Conservation (phyloP, 2,329 filamentous ascomycete genomes). For the Aspergillus sp. region DNA sequence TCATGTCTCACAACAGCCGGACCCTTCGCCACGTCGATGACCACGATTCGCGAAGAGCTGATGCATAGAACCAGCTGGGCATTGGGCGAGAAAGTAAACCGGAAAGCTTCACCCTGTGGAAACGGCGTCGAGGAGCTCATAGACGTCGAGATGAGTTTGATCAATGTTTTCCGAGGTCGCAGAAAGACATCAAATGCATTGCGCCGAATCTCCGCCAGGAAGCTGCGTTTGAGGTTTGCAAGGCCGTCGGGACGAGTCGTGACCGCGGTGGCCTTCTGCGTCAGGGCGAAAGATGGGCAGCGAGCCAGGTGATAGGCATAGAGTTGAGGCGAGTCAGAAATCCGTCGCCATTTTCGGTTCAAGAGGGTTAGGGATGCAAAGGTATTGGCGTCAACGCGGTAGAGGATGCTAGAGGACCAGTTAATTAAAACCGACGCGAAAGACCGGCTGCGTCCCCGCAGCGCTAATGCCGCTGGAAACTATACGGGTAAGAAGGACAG, state of each 20-base stretch:
- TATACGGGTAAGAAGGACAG: background rate
- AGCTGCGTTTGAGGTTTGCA: slow-evolving; percentile 61
- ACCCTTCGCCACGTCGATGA: slow-evolving; percentile 66
- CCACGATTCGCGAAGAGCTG: slow-evolving; percentile 80
- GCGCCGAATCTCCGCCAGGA: slow-evolving; percentile 69
- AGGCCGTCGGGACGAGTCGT: slow-evolving; percentile 50
- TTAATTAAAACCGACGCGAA: slow-evolving; percentile 15
- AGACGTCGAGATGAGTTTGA: slow-evolving; percentile 79
- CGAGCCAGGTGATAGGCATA: slow-evolving; percentile 48
- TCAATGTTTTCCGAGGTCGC: slow-evolving; percentile 66
- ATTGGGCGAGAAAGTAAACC: slow-evolving; percentile 74
- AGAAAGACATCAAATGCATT: slow-evolving; percentile 77
- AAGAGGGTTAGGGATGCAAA: slow-evolving; percentile 49
- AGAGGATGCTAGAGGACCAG: slow-evolving; percentile 42
- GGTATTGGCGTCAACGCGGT: slow-evolving; percentile 45
- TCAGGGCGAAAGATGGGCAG: slow-evolving; percentile 43
- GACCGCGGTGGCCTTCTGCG: slow-evolving; percentile 32
- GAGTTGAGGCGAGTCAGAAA: slow-evolving; percentile 43
- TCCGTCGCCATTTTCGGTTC: slow-evolving; percentile 45
- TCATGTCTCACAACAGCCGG: slow-evolving; percentile 69
- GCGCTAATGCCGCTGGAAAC: background rate
- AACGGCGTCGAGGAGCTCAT: slow-evolving; percentile 78
- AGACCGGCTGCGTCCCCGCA: background rate
- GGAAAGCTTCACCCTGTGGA: slow-evolving; percentile 80
- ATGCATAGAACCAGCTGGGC: slow-evolving; percentile 75